These are phyloP conservation scores for Malania oleifera DNA, from an alignment of 164 flowering plant genomes.

Conservation along the genomic window DNA sequence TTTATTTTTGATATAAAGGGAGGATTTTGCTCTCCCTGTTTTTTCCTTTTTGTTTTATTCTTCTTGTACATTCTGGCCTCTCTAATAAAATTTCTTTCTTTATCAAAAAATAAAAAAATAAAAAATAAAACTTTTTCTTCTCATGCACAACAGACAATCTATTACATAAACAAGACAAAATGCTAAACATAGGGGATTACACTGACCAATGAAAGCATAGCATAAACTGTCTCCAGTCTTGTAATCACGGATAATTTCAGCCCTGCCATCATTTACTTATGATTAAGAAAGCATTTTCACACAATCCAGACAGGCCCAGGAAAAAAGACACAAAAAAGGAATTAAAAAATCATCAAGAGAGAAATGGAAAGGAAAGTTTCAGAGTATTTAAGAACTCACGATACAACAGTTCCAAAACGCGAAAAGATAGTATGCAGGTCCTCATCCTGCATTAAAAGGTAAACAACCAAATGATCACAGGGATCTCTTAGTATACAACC, in stretches of 20 bases:
- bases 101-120: too few relatives aligned
- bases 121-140: neutral
- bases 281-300: neutral
- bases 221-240: constrained; percentile 94
- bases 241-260: constrained; percentile 86
- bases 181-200: neutral
- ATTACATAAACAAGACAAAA: neutral
- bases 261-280: constrained; percentile 36
- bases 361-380: neutral
- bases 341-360: neutral
- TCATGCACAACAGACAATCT: neutral
- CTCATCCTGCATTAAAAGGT: constrained; percentile 57
- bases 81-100: too few relatives aligned
- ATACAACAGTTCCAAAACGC: constrained; percentile 81
- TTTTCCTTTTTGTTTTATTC: too few relatives aligned
- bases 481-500: neutral
- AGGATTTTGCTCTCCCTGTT: too few relatives aligned
- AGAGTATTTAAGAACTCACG: constrained; percentile 46
- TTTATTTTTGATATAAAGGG: too few relatives aligned
- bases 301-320: neutral
- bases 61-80: too few relatives aligned
- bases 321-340: neutral
- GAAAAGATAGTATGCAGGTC: constrained; percentile 93
- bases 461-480: neutral
- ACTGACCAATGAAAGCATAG: constrained; percentile 90